Percentiles rank a stretch among this genome's conserved stretches.
Evolutionary conservation across 306 rosid species (phyloP).

Genomic region (Pyrus betulifolia): DNA sequence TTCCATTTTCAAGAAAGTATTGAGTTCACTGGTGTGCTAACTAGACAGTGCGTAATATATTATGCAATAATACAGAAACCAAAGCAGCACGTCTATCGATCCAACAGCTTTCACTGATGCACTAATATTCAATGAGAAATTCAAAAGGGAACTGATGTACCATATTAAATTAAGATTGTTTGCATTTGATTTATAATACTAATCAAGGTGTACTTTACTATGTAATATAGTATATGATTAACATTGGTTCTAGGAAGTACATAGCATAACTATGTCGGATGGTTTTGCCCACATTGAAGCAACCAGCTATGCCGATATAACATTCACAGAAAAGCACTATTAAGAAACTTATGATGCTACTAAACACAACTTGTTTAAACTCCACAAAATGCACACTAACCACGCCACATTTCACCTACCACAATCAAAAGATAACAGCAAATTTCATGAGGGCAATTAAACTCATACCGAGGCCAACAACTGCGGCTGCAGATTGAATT

Average conservation of each 20-base stretch:
- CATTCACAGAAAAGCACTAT: neutral
- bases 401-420: neutral
- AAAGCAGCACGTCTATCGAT: neutral
- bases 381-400: neutral
- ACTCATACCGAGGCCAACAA: constrained; percentile 67
- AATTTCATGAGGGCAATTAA: neutral
- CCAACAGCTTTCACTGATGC: neutral
- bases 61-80: neutral
- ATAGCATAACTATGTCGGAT: neutral
- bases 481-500: constrained; percentile 44
- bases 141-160: neutral
- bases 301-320: neutral
- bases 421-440: neutral
- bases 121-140: neutral
- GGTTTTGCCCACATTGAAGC: neutral
- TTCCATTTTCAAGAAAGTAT: neutral
- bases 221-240: neutral
- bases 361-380: neutral
- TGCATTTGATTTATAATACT: neutral
- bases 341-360: neutral
- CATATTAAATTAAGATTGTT: neutral
- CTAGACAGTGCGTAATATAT: neutral
- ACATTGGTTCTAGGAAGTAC: neutral
- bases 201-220: neutral
- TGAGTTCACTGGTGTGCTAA: neutral